phyloP scores from a whole-genome alignment of 495 filamentous ascomycete species.

The Hypoxylon subgilvum region DNA sequence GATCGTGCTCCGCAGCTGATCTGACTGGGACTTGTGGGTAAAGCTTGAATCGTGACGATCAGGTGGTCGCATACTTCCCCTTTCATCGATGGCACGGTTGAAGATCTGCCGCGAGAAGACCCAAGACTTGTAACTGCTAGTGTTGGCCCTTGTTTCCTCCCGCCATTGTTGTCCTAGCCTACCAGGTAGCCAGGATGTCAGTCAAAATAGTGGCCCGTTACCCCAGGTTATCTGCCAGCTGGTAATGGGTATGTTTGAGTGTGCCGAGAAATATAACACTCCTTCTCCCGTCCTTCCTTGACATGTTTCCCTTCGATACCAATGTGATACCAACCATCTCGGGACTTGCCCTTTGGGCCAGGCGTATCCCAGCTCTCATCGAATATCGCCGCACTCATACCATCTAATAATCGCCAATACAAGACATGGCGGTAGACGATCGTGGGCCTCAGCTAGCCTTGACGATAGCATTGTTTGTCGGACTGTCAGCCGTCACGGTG shows the following conservation, averaged over 20 bases:
- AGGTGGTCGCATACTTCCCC: slow-evolving; percentile 4
- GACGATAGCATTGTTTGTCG: slow-evolving; percentile 20
- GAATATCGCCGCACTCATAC: background rate
- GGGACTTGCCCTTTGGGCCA: slow-evolving; percentile 20
- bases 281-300: background rate
- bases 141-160: slow-evolving; percentile 5
- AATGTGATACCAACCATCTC: slow-evolving; percentile 12
- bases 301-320: background rate
- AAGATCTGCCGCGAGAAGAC: slow-evolving; percentile 4
- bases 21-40: slow-evolving; percentile 1
- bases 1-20: background rate
- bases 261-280: background rate
- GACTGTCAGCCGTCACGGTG: slow-evolving; percentile 24
- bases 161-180: background rate
- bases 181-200: background rate
- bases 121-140: slow-evolving; percentile 2
- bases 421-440: slow-evolving; percentile 15
- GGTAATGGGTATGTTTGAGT: background rate
- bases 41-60: slow-evolving; percentile 1
- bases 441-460: slow-evolving; percentile 33
- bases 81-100: slow-evolving; percentile 7
- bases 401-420: background rate
- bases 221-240: background rate
- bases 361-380: background rate
- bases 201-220: slow-evolving; percentile 2